Evolutionary conservation across 1,284 basidiomycete species (phyloP), one percentile per base, ranked within the genome.

Genomic region (Fomitopsis palustris): DNA sequence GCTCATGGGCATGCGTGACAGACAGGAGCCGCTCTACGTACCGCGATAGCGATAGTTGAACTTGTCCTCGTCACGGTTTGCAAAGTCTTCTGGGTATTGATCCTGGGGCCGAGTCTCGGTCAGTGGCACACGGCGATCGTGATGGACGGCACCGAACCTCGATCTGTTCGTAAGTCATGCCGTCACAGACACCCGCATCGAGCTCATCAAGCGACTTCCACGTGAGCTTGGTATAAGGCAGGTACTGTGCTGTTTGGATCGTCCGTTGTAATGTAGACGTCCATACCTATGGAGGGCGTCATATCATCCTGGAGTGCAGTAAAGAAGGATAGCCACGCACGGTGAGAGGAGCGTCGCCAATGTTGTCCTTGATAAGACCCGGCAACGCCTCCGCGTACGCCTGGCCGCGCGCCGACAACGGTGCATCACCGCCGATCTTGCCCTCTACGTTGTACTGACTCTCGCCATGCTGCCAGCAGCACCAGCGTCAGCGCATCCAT

Each of bases 131-230:
- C 16, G 41, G 23, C 31, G 14, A 17, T 12, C 12, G 45, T 17
- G 27, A 8, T 19, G 58, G 1, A 33, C 41, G 51, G 49, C 25
- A 39, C 69, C 75, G 54, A 56, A 92, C 93, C 81, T 96, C 96
- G 59, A 99, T 98, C 80, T 99, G 96, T 77, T 95, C 91, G 71
- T 99, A 99, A 1, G 97, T 99, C 97, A 99, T 99, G 14, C 91
- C 95, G 75, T 99, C 97, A 69, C 97, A 99, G 16, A 99, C 97
- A 42, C 97, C 96, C 3, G 97, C 97, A 74, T 99, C 97, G 12
- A 99, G 81, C 74, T 99, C 97, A 70, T 99, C 97, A 37, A 99
- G 79, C 4, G 94, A 95, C 74, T 99, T 99, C 97, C 97, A 99
- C 0, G 96, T 98, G 64, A 99, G 79, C 71, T 99, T 97, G 45